Base-by-base conservation (phyloP, 2,329 filamentous ascomycete genomes). In the Monosporascus sp. region DNA sequence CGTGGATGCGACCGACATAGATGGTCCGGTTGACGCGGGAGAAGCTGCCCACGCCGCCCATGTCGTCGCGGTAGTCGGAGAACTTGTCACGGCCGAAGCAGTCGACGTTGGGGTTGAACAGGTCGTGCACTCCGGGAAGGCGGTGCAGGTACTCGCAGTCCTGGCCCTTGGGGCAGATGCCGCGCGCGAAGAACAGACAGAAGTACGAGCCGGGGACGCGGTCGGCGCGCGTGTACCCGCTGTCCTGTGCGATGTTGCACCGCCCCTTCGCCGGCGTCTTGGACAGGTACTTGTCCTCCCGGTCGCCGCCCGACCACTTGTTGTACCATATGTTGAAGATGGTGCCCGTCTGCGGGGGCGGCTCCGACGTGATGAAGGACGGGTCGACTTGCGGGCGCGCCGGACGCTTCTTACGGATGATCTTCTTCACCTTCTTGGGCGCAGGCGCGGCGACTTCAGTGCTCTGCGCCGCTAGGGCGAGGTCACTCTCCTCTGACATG, bases 281-380 rank as follows among this genome's bases (percentile, higher is more conserved):
- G 37, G 88, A 90, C 4, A 91, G 81, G 66, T 93, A 91, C 63
- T 92, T 91, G 75, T 95, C 91, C 68, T 97, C 93, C 56, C 91
- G 84, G 72, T 99, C 94, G 65, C 94, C 94, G 60, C 94, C 94
- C 1, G 87, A 88, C 92, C 93, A 97, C 73, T 97, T 97, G 76
- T 96, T 97, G 75, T 97, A 91, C 93, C 92, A 97, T 66, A 96
- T 95, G 72, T 99, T 99, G 80, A 94, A 99, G 54, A 92, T 91
- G 0, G 90, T 96, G 51, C 94, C 94, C 0, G 93, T 97, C 65
- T 97, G 92, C 1, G 90, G 89, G 17, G 92, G 91, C 4, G 89
- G 88, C 63, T 96, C 91, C 37, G 87, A 87, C 63, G 88, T 89
- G 73, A 96, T 82, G 44, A 86, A 86, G 41, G 87, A 85, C 2